phyloP scores from a whole-genome alignment of 2,329 filamentous ascomycete genomes.

The Phaeosphaeriaceae sp. region DNA sequence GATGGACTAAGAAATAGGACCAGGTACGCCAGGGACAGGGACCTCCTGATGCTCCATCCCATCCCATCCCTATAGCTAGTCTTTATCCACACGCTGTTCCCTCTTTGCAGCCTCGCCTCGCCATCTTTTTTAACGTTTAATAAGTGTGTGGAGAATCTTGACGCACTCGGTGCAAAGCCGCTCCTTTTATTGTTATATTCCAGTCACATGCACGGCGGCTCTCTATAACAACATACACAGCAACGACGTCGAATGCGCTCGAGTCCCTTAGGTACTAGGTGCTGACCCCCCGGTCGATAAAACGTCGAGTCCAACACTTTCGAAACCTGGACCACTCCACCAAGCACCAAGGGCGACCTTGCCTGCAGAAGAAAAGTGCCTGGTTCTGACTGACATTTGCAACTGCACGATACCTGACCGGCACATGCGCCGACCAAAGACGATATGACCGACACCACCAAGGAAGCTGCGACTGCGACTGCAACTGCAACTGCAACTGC shows the following conservation, averaged over 20 bases:
- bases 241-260: neutral
- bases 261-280: conserved; percentile 6
- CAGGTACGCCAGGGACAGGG: no score
- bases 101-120: conserved; percentile 4
- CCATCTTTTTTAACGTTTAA: neutral
- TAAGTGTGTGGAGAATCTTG: conserved; percentile 1
- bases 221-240: neutral
- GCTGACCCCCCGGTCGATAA: conserved; percentile 5
- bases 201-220: neutral
- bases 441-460: conserved; percentile 31
- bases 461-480: conserved; percentile 9
- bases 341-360: conserved; percentile 8
- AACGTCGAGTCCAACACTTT: conserved; percentile 16
- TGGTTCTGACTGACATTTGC: neutral
- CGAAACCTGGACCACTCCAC: conserved; percentile 33
- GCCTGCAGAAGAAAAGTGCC: conserved; percentile 3
- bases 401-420: conserved; percentile 4
- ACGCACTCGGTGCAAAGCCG: conserved; percentile 9
- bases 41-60: conserved; percentile 28
- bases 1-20: conserved; percentile 12
- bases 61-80: neutral
- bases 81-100: neutral
- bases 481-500: no score
- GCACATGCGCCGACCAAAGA: conserved; percentile 22
- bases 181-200: conserved; percentile 6